phyloP scores from a whole-genome alignment of 495 filamentous ascomycete species.

The Parathielavia hyrcaniae region DNA sequence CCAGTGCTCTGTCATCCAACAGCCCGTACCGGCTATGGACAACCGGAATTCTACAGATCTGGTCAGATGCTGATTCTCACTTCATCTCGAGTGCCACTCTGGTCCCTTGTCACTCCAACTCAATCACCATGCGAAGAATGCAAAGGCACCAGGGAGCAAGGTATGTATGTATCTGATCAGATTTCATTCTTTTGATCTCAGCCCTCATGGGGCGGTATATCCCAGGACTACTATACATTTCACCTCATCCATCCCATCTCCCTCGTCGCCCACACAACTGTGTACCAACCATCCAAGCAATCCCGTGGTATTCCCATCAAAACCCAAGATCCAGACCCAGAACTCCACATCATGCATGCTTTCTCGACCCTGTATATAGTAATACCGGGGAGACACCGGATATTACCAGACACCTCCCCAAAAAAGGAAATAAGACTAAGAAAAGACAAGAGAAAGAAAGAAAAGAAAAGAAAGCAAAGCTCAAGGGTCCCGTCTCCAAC shows the following conservation, averaged over 20 bases:
- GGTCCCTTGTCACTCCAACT: background rate
- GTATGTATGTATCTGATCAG: conserved; percentile 8
- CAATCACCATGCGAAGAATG: background rate
- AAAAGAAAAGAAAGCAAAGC: conserved; percentile 19
- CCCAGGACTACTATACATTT: conserved; percentile 8
- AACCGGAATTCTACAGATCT: too few relatives aligned
- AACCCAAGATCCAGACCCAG: conserved; percentile 1
- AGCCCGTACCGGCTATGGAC: too few relatives aligned
- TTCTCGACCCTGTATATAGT: conserved; percentile 13
- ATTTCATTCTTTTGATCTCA: conserved; percentile 7
- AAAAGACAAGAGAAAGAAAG: conserved; percentile 15
- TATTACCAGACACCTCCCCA: background rate
- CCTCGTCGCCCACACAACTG: background rate
- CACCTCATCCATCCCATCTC: background rate
- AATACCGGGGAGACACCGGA: conserved; percentile 13
- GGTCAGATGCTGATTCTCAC: too few relatives aligned
- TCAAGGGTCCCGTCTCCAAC: conserved; percentile 1
- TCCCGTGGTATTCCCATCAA: conserved; percentile 10
- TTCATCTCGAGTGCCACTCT: background rate
- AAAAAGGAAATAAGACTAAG: conserved; percentile 14
- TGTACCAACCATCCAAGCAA: background rate
- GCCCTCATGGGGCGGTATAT: conserved; percentile 11
- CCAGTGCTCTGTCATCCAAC: too few relatives aligned
- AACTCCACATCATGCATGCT: conserved; percentile 21
- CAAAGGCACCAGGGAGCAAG: background rate